Evolutionary conservation across 495 filamentous ascomycete species (phyloP), one percentile per base, ranked within the genome.

Genomic region (Lophiotrema nucula): DNA sequence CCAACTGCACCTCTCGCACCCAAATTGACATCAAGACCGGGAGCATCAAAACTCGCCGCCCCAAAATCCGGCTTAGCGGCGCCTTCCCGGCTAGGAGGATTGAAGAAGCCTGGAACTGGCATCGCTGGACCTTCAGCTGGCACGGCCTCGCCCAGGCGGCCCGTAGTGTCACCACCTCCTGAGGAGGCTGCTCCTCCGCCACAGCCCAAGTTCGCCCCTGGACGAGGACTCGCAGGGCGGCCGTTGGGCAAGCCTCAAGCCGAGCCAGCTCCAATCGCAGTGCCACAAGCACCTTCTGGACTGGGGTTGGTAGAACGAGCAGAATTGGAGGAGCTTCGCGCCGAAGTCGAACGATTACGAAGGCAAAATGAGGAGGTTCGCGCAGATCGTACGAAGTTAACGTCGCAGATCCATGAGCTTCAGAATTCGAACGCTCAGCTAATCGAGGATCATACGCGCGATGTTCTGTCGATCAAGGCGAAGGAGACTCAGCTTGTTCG

Each of bases 401-500:
- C 78, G 38, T 90, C 87, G 0, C 87, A 92, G 58, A 82, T 97
- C 43, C 85, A 88, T 48, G 92, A 97, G 68, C 78, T 97, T 1
- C 90, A 92, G 70, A 91, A 95, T 61, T 88, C 96, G 67, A 97
- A 99, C 64, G 93, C 95, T 15, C 87, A 96, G 61, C 79, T 97
- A 15, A 97, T 97, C 47, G 95, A 99, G 74, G 93, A 97, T 64
- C 92, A 97, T 67, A 99, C 95, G 1, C 78, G 92, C 47, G 93
- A 97, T 68, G 89, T 96, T 10, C 80, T 99, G 19, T 89, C 89
- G 62, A 92, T 97, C 72, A 97, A 97, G 62, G 95, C 95, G 28
- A 99, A 99, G 71, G 95, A 97, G 70, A 97, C 95, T 4, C 95
- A 99, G 66, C 79, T 99, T 6, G 91, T 97, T 8, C 84, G 95